phyloP scores from a whole-genome alignment of 148 eudicot genomes.

The Rhododendron griersonianum region DNA sequence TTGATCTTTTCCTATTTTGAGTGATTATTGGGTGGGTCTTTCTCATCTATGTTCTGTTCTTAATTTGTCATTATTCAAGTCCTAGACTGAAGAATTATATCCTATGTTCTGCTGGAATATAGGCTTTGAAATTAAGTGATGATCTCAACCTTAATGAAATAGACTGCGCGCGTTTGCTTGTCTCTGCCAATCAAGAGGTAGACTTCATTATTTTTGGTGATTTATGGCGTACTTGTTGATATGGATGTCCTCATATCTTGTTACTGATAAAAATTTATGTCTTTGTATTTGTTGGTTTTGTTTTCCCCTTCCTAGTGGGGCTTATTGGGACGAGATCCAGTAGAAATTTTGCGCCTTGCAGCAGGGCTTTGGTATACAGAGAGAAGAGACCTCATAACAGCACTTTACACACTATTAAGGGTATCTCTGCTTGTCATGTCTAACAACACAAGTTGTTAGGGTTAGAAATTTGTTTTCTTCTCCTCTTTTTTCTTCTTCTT shows the following conservation, averaged over 20 bases:
- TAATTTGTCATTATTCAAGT: not conserved
- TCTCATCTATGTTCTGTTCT: not conserved
- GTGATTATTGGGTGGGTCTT: not conserved
- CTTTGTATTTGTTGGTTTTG: not conserved
- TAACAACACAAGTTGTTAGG: not conserved
- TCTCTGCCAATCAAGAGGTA: slow-evolving; percentile 95
- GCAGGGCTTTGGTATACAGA: slow-evolving; percentile 97
- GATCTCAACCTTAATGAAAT: slow-evolving; percentile 97
- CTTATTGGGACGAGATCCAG: slow-evolving; percentile 74
- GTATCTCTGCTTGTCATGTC: slow-evolving; percentile 31
- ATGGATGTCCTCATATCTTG: not conserved
- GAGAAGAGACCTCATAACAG: slow-evolving; percentile 89
- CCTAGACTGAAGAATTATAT: not conserved
- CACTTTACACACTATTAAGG: slow-evolving; percentile 74
- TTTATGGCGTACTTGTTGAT: not conserved
- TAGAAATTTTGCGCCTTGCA: slow-evolving; percentile 80
- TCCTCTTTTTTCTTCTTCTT: not conserved
- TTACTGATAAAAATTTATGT: not conserved
- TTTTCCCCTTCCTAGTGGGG: slow-evolving; percentile 63
- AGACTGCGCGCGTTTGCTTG: slow-evolving; percentile 83
- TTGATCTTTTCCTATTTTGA: not conserved
- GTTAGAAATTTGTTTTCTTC: not conserved
- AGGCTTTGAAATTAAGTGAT: slow-evolving; percentile 92
- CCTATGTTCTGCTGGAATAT: slow-evolving; percentile 1
- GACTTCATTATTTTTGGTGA: slow-evolving; percentile 5